Percentiles rank a stretch among this genome's conserved stretches.
phyloP scores from a whole-genome alignment of 306 rosid species.

The Rosa rugosa region DNA sequence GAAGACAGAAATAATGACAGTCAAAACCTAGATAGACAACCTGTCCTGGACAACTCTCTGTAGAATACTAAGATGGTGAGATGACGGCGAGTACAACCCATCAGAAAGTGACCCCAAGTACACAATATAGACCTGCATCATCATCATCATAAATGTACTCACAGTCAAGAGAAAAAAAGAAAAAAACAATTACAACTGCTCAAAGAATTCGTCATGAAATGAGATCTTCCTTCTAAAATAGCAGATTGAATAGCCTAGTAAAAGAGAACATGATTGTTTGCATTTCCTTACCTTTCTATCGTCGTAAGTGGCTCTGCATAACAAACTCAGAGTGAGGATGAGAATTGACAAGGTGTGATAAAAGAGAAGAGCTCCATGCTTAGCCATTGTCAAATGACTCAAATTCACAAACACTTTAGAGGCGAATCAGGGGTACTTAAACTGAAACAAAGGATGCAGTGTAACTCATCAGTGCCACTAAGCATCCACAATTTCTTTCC shows the following conservation, averaged over 20 bases:
- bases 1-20: not conserved
- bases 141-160: not conserved
- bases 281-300: constrained; percentile 5
- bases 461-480: too few relatives aligned
- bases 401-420: not conserved
- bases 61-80: constrained; percentile 16
- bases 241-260: not conserved
- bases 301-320: not conserved
- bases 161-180: not conserved
- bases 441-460: not conserved
- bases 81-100: not conserved
- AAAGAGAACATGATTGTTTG: constrained; percentile 1
- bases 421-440: not conserved
- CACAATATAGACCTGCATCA: constrained; percentile 14
- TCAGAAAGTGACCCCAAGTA: constrained; percentile 22
- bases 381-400: not conserved
- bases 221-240: not conserved
- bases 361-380: not conserved
- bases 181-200: not conserved
- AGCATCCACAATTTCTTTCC: not conserved
- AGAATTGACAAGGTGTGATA: not conserved
- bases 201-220: not conserved
- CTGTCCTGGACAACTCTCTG: constrained; percentile 4
- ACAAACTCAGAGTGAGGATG: not conserved
- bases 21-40: not conserved